Evolutionary conservation across 2,329 filamentous ascomycete genomes (phyloP), one percentile per base, ranked within the genome.

Genomic region (Calonectria ilicicola): DNA sequence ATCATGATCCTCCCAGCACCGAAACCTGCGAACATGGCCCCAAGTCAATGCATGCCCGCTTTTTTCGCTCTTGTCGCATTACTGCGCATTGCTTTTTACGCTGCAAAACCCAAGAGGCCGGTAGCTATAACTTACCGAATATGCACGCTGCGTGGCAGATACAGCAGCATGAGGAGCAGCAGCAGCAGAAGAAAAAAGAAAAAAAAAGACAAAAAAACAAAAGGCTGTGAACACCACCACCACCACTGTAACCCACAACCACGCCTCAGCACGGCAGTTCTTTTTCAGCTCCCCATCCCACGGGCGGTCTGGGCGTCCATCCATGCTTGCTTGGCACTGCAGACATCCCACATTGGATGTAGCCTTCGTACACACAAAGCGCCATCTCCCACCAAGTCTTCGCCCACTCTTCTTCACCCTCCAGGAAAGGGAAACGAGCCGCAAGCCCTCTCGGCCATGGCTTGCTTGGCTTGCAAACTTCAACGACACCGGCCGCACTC

Each of bases 251-350:
- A 32, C 56, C 63, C 46, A 49, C 29, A 32, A 32, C 51, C 29
- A n/a, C 51, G 29, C 51, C 51, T 56, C 51, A 44, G 42, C 38
- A 17, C 62, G 40, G 62, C 67, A 70, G 12, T 35, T 35, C 32
- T 35, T 32, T 66, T 62, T 38, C 44, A 63, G 26, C 32, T 47
- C 35, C 38, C 51, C 44, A 42, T 66, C 63, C 32, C 65, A 17
- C 44, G 26, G 32, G 58, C 67, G 47, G 65, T 67, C 69, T 71
- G 44, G 53, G 53, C 26, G 15, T n/a, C 29, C 44, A 67, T 46
- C 69, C 65, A 49, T 46, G 58, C 27, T 35, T 23, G 8, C 17
- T 67, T 29, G 46, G 56, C 62, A 23, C 64, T 65, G 69, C 69
- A 64, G 15, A 40, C 69, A 63, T 68, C 56, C 69, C 69, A 64